Percentiles rank a stretch among this genome's conserved stretches.
These are phyloP conservation scores for Rhytidiadelphus loreus DNA, from an alignment of 225 moss, liverwort and hornwort species.

Conservation along the genomic window DNA sequence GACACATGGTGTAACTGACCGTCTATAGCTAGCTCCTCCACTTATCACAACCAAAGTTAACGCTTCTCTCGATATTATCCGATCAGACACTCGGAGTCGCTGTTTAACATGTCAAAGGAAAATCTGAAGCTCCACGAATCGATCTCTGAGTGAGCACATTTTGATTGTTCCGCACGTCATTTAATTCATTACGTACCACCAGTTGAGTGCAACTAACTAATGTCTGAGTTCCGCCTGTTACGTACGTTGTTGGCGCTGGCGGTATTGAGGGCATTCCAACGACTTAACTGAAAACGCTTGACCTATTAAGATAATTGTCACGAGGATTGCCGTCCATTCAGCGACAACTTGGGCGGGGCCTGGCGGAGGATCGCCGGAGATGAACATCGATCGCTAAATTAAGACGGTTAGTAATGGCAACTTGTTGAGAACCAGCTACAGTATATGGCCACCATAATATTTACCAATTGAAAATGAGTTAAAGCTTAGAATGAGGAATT, in stretches of 20 bases:
- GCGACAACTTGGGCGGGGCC: too few relatives aligned
- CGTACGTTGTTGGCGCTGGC: too few relatives aligned
- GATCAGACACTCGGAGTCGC: too few relatives aligned
- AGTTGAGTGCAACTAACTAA: background rate
- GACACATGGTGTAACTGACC: background rate
- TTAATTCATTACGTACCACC: background rate
- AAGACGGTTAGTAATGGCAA: too few relatives aligned
- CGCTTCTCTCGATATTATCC: background rate
- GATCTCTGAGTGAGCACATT: background rate
- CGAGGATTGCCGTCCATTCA: background rate
- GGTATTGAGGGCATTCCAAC: background rate
- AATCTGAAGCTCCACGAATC: too few relatives aligned
- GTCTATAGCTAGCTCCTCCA: too few relatives aligned
- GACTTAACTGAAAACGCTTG: background rate
- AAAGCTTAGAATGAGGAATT: background rate
- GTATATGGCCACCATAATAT: background rate
- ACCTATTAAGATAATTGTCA: too few relatives aligned
- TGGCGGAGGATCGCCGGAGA: background rate
- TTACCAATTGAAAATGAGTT: background rate
- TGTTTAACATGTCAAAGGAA: too few relatives aligned
- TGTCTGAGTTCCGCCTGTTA: background rate
- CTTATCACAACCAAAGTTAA: background rate
- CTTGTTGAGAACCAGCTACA: background rate
- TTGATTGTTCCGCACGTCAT: background rate
- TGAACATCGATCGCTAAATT: background rate